These are phyloP conservation scores for Monosporozyma siamensis DNA, from an alignment of 805 yeast species.

Conservation along the genomic window DNA sequence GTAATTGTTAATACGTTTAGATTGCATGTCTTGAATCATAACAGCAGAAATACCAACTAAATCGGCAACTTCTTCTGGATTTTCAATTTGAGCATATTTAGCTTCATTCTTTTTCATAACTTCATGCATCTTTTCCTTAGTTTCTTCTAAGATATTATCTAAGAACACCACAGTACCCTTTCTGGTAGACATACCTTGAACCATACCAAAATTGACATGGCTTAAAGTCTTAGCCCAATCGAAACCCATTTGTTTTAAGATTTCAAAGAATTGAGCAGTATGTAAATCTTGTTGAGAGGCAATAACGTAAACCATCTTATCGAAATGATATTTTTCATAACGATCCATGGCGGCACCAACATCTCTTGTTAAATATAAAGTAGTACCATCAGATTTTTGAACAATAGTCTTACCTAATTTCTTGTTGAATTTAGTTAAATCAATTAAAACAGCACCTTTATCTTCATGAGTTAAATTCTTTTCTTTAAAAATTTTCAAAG, in stretches of 20 bases:
- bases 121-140: conserved; percentile 87
- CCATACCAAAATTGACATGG: conserved; percentile 95
- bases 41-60: conserved; percentile 92
- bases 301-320: conserved; percentile 91
- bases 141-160: conserved; percentile 85
- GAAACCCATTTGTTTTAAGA: conserved; percentile 78
- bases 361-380: conserved; percentile 87
- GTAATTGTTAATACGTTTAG: conserved; percentile 91
- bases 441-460: conserved; percentile 83
- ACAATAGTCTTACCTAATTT: conserved; percentile 88
- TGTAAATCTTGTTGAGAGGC: conserved; percentile 95
- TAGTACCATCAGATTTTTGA: conserved; percentile 90
- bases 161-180: conserved; percentile 97
- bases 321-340: conserved; percentile 71
- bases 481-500: conserved; percentile 50
- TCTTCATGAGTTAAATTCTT: conserved; percentile 71
- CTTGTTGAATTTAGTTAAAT: conserved; percentile 74
- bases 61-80: conserved; percentile 93
- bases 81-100: conserved; percentile 84
- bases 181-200: conserved; percentile 95
- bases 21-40: conserved; percentile 98
- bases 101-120: conserved; percentile 88
- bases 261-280: conserved; percentile 85
- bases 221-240: conserved; percentile 73
- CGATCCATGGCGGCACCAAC: conserved; percentile 93